phyloP scores from a whole-genome alignment of 768 basidiomycete genomes.

The Naganishia friedmannii region DNA sequence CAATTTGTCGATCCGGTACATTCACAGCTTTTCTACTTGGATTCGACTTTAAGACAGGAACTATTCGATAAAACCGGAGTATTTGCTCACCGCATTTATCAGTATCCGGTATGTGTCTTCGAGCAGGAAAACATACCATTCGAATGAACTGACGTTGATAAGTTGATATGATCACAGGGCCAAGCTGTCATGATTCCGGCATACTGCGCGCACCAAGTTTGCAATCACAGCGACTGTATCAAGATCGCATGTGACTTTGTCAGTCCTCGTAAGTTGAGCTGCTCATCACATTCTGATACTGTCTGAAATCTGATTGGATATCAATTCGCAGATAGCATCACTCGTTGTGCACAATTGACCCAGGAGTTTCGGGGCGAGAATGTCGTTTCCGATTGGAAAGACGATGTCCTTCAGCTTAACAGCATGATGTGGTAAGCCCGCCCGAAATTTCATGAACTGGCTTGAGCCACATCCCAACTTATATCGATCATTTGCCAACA shows the following conservation, averaged over 20 bases:
- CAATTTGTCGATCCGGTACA: constrained; percentile 74
- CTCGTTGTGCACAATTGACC: constrained; percentile 77
- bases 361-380: constrained; percentile 88
- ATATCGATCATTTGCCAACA: background rate
- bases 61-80: constrained; percentile 69
- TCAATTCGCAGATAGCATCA: constrained; percentile 65
- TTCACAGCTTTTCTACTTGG: constrained; percentile 81
- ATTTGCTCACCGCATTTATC: constrained; percentile 77
- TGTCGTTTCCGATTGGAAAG: constrained; percentile 82
- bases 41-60: constrained; percentile 64
- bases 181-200: constrained; percentile 95
- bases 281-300: background rate
- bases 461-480: background rate
- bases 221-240: constrained; percentile 89
- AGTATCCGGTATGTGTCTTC: constrained; percentile 64
- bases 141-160: background rate
- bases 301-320: background rate
- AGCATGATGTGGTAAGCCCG: constrained; percentile 78
- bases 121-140: background rate
- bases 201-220: constrained; percentile 65
- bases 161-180: constrained; percentile 47
- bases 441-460: background rate
- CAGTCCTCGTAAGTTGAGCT: constrained; percentile 59
- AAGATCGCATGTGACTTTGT: constrained; percentile 95
- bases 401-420: constrained; percentile 84